These are phyloP conservation scores for Oryza punctata DNA, from an alignment of 176 grass and related monocot genomes.

Conservation along the genomic window DNA sequence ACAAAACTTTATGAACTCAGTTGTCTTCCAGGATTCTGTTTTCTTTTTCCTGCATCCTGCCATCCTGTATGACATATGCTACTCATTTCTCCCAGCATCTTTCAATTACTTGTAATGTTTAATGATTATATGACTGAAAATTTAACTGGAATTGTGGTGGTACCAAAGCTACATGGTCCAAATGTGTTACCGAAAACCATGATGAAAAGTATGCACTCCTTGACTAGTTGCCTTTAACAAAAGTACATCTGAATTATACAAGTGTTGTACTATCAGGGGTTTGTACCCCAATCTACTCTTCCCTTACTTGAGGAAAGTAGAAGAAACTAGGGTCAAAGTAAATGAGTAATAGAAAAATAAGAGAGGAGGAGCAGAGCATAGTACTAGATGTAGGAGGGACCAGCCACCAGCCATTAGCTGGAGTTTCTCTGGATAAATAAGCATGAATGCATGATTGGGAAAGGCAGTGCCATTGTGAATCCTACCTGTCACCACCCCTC, in stretches of 20 bases:
- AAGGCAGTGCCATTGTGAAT: constrained; percentile 33
- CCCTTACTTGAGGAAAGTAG: constrained; percentile 8
- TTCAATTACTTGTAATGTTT: background rate
- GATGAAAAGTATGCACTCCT: constrained; percentile 12
- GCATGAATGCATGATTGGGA: constrained; percentile 52
- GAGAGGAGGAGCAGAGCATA: constrained; percentile 28
- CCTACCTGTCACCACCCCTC: constrained; percentile 48
- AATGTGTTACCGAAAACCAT: background rate
- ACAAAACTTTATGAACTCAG: constrained; percentile 1
- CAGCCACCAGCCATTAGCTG: constrained; percentile 43
- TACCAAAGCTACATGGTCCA: constrained; percentile 12
- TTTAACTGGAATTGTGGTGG: constrained; percentile 14
- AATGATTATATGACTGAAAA: constrained; percentile 15
- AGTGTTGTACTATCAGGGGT: background rate
- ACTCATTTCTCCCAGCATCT: background rate
- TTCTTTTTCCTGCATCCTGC: background rate
- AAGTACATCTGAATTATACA: background rate
- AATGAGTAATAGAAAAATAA: constrained; percentile 22
- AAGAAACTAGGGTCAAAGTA: constrained; percentile 28
- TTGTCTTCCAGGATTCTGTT: background rate
- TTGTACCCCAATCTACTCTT: background rate
- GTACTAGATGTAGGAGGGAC: constrained; percentile 44
- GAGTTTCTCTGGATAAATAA: constrained; percentile 46
- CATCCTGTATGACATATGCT: background rate
- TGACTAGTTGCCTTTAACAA: background rate